phyloP scores from a whole-genome alignment of 192 early-diverging fungal genomes.

The Backusella liffmaniae region DNA sequence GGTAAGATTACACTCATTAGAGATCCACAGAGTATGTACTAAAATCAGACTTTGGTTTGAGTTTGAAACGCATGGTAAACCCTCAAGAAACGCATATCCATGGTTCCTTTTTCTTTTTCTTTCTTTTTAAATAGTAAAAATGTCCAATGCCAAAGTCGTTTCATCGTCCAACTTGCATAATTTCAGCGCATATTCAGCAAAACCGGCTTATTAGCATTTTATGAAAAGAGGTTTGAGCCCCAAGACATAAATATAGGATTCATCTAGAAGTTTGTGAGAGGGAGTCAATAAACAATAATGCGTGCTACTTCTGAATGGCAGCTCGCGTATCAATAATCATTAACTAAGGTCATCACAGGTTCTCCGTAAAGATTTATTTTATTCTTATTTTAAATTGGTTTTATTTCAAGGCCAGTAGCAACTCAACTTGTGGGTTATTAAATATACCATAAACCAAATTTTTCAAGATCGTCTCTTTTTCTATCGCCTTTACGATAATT shows the following conservation, averaged over 20 bases:
- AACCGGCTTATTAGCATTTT: conserved; percentile 20
- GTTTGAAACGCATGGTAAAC: no score
- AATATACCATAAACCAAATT: conserved; percentile 40
- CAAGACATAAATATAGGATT: conserved; percentile 11
- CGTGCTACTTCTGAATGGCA: neutral
- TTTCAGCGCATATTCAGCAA: conserved; percentile 24
- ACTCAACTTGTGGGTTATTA: conserved; percentile 1
- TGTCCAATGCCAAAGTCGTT: conserved; percentile 22
- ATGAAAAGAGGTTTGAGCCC: neutral
- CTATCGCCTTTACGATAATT: conserved; percentile 34
- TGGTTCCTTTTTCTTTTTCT: neutral
- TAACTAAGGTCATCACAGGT: conserved; percentile 14
- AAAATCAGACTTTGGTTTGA: no score
- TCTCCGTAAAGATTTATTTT: neutral
- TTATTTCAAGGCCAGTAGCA: neutral
- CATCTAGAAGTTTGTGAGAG: conserved; percentile 14
- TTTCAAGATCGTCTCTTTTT: conserved; percentile 28
- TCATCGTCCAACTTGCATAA: conserved; percentile 17
- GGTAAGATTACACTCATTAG: no score
- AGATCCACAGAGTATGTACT: no score
- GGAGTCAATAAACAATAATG: conserved; percentile 11
- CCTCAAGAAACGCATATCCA: no score
- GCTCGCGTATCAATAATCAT: neutral
- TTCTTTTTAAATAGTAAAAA: neutral
- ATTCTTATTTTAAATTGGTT: no score